Evolutionary conservation across 2,329 filamentous ascomycete genomes (phyloP).

Genomic region (Aspergillus hiratsukae): DNA sequence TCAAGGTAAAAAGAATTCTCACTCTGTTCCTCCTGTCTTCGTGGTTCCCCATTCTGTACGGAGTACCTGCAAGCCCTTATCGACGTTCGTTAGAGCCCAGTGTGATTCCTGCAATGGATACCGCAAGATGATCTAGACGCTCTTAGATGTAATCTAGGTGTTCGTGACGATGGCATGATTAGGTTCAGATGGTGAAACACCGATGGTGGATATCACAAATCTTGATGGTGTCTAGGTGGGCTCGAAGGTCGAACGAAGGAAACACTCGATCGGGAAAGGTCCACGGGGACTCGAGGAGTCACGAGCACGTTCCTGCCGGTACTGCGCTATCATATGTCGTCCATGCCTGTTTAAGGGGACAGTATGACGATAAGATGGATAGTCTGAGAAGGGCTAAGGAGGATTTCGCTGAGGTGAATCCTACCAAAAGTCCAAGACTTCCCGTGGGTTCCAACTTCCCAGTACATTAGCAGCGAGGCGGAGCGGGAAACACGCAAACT

Average conservation of each 20-base stretch:
- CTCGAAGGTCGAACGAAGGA: neutral
- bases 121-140: neutral
- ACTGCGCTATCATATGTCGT: no score
- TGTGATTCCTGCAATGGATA: neutral
- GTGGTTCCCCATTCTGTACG: neutral
- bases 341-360: no score
- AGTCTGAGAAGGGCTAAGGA: no score
- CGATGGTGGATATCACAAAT: slow-evolving; percentile 3
- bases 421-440: neutral
- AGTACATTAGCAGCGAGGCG: no score
- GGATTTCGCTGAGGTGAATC: no score
- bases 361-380: no score
- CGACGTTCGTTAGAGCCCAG: neutral
- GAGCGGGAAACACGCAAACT: no score
- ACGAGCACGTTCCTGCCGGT: neutral
- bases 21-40: neutral
- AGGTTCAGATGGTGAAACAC: slow-evolving; percentile 7
- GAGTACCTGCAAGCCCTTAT: neutral
- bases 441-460: neutral
- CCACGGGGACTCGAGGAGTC: neutral
- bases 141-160: neutral
- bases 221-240: neutral
- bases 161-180: neutral
- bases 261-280: neutral
- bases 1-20: neutral